Evolutionary conservation across 176 grass and related monocot species (phyloP).

Genomic region (Paspalum vaginatum): DNA sequence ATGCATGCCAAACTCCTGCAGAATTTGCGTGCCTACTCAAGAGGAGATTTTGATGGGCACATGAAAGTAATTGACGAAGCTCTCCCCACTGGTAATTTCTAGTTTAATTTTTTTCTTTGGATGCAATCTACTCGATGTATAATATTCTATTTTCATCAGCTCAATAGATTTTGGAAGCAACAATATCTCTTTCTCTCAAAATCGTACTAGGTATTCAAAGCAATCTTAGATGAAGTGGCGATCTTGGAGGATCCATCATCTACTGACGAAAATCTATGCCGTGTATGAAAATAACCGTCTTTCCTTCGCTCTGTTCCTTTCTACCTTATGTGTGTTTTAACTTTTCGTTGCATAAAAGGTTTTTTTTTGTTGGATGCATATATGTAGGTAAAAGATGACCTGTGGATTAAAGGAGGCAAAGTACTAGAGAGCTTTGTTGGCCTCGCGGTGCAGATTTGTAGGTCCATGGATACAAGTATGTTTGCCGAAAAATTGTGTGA

Average conservation of each 20-base stretch:
- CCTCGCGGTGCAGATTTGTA: constrained; percentile 24
- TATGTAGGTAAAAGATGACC: background rate
- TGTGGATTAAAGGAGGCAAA: constrained; percentile 23
- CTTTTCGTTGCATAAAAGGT: too few relatives aligned
- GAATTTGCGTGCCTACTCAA: constrained; percentile 30
- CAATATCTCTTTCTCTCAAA: background rate
- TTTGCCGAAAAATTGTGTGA: background rate
- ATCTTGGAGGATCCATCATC: constrained; percentile 18
- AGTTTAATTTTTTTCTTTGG: background rate
- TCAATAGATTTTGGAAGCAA: background rate
- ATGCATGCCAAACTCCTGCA: constrained; percentile 18
- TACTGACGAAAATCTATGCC: background rate
- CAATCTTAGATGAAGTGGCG: background rate
- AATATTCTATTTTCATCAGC: background rate
- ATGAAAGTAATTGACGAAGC: constrained; percentile 14
- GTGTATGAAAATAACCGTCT: constrained; percentile 11
- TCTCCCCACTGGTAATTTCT: constrained; percentile 33
- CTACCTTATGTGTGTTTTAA: background rate
- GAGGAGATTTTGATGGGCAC: background rate
- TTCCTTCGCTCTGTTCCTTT: background rate
- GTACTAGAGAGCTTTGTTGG: constrained; percentile 37
- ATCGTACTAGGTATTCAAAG: constrained; percentile 10
- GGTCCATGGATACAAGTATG: background rate
- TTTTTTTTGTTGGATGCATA: background rate
- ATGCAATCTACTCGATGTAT: background rate